These are phyloP conservation scores for Rhodotorula sp. DNA, from an alignment of 1,284 basidiomycete species.

Conservation along the genomic window DNA sequence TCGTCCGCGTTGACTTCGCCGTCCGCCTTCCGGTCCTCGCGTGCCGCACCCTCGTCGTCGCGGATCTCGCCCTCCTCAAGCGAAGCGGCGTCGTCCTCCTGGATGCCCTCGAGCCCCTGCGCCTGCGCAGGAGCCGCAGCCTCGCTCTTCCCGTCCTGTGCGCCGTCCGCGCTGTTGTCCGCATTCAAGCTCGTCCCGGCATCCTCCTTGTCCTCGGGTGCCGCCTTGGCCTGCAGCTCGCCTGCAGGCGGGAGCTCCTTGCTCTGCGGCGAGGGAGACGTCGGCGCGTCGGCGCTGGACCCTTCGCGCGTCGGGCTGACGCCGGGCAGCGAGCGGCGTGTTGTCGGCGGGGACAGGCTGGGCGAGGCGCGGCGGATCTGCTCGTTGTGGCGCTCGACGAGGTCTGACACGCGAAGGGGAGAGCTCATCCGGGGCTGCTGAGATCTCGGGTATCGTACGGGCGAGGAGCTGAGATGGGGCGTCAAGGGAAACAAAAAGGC, in stretches of 20 bases:
- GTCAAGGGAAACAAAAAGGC: background rate
- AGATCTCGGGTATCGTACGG: background rate
- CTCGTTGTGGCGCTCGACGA: conserved; percentile 2
- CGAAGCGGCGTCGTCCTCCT: conserved; percentile 1
- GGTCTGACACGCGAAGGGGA: background rate
- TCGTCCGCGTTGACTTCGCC: background rate
- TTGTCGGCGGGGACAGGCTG: background rate
- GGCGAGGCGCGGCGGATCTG: conserved; percentile 4
- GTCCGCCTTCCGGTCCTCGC: conserved; percentile 6
- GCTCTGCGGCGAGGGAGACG: conserved; percentile 2
- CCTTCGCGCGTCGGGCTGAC: no score
- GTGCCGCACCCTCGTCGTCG: background rate
- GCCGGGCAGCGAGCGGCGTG: background rate
- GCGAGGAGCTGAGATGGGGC: background rate
- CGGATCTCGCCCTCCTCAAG: background rate
- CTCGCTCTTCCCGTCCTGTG: background rate
- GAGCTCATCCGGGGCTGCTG: background rate
- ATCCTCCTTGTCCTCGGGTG: background rate
- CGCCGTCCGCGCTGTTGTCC: background rate
- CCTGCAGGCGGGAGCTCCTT: background rate
- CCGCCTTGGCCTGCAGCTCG: background rate
- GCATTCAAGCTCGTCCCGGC: background rate
- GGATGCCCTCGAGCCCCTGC: background rate
- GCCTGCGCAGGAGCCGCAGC: background rate
- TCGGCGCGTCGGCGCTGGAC: background rate